A percentile compares a stretch with the other conserved stretches of the same genome.
Evolutionary conservation across 192 early-diverging fungal genomes (phyloP).

Genomic region (Backusella parvicylindrica): DNA sequence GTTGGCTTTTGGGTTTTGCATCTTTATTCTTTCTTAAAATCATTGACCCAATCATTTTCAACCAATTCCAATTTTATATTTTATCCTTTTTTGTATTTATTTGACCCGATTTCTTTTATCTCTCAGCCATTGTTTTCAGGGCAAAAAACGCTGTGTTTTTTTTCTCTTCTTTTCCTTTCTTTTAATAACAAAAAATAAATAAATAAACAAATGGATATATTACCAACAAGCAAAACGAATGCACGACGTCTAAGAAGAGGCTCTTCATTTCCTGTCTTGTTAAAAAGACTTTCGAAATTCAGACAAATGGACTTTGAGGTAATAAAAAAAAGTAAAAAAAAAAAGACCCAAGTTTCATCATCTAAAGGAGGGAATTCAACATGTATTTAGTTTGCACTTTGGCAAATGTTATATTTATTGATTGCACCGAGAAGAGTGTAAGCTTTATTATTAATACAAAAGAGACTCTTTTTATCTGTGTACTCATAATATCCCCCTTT

Average conservation of each 20-base stretch:
- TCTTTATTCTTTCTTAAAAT: too few species aligned
- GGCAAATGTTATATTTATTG: slow-evolving; percentile 85
- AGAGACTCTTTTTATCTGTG: too few species aligned
- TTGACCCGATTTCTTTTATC: too few species aligned
- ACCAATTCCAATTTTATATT: too few species aligned
- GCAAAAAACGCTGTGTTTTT: not conserved
- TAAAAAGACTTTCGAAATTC: slow-evolving; percentile 52
- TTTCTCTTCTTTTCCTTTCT: not conserved
- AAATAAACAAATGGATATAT: not conserved
- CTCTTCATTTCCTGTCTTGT: slow-evolving; percentile 48
- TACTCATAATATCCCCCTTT: too few species aligned
- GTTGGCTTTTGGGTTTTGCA: too few species aligned
- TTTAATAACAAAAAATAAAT: not conserved
- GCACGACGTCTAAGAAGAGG: not conserved
- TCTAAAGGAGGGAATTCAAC: not conserved
- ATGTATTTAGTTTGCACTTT: slow-evolving; percentile 73
- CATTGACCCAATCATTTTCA: too few species aligned
- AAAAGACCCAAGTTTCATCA: not conserved
- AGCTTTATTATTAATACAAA: too few species aligned
- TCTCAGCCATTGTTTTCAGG: not conserved
- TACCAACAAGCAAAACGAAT: not conserved
- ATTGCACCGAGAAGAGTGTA: slow-evolving; percentile 82
- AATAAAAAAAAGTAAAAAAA: not conserved
- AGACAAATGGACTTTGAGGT: slow-evolving; percentile 83
- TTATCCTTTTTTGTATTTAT: too few species aligned